A percentile compares a stretch with the other conserved stretches of the same genome.
phyloP scores from a whole-genome alignment of 192 early-diverging fungal species.

The Rhizophlyctis rosea region DNA sequence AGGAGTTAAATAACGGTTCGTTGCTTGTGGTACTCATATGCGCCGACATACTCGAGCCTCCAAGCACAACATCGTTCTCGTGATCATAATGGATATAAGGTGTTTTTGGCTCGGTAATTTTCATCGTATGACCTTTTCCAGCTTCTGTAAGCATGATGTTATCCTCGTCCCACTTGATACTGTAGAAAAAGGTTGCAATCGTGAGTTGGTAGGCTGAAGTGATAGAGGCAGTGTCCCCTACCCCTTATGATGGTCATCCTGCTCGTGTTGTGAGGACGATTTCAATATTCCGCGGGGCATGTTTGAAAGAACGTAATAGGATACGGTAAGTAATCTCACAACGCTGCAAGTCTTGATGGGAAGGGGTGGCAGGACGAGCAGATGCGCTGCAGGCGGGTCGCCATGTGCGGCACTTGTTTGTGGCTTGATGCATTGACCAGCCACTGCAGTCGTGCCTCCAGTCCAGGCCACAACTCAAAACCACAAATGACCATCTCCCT shows the following conservation, averaged over 20 bases:
- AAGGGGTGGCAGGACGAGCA: too few species aligned
- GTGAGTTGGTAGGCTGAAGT: neutral
- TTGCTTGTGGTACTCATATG: neutral
- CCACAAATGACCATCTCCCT: too few species aligned
- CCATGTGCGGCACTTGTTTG: too few species aligned
- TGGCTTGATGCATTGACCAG: too few species aligned
- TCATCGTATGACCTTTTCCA: slow-evolving; percentile 91
- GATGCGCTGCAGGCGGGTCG: too few species aligned
- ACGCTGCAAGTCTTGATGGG: neutral
- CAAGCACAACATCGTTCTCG: slow-evolving; percentile 70
- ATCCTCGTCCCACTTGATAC: slow-evolving; percentile 93
- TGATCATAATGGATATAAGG: slow-evolving; percentile 89
- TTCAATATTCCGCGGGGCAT: neutral
- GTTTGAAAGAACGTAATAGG: neutral
- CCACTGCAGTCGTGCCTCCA: too few species aligned
- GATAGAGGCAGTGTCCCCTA: neutral
- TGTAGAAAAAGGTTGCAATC: slow-evolving; percentile 19
- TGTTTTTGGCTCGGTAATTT: slow-evolving; percentile 94
- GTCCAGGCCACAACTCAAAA: too few species aligned
- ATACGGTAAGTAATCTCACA: neutral
- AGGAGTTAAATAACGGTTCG: slow-evolving; percentile 17
- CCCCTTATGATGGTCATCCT: neutral
- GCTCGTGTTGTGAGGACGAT: neutral
- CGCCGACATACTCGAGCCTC: slow-evolving; percentile 47
- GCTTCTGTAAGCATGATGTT: slow-evolving; percentile 84